Evolutionary conservation across 805 yeast genomes (phyloP).

Genomic region (Metschnikowia matae): DNA sequence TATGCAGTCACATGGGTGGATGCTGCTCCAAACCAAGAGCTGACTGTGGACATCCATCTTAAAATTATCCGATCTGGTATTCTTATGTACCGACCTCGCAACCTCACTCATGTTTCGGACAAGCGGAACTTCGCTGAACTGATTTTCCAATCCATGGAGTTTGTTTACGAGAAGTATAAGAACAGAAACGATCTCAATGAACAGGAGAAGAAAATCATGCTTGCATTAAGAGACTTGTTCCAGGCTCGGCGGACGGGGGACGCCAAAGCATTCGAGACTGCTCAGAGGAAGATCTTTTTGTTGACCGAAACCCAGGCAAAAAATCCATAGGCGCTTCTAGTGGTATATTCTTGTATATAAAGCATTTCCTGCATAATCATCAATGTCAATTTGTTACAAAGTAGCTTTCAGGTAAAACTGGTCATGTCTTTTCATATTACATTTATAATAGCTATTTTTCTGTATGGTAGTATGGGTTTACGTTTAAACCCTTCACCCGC

Average conservation of each 20-base stretch:
- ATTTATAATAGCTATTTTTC: no score
- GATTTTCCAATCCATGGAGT: slow-evolving; percentile 22
- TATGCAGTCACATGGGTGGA: slow-evolving; percentile 26
- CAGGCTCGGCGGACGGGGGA: slow-evolving; percentile 1
- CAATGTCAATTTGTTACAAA: no score
- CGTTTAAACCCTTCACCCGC: no score
- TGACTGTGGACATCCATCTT: slow-evolving; percentile 22
- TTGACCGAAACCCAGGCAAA: neutral
- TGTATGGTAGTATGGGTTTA: no score
- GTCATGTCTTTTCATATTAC: no score
- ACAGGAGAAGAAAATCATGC: slow-evolving; percentile 20
- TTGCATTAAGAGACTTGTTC: slow-evolving; percentile 18
- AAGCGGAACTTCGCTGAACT: slow-evolving; percentile 15
- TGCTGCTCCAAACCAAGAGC: slow-evolving; percentile 12
- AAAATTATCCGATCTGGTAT: slow-evolving; percentile 27
- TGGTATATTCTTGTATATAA: neutral
- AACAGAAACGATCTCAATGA: slow-evolving; percentile 11
- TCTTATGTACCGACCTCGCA: slow-evolving; percentile 25
- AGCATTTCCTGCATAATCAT: no score
- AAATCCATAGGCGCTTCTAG: neutral
- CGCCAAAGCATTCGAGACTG: neutral
- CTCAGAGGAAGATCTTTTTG: neutral
- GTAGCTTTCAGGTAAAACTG: no score
- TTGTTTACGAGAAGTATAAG: slow-evolving; percentile 22
- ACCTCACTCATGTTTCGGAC: slow-evolving; percentile 19